phyloP scores from a whole-genome alignment of 176 grass and related monocot species.

The Paspalum notatum region DNA sequence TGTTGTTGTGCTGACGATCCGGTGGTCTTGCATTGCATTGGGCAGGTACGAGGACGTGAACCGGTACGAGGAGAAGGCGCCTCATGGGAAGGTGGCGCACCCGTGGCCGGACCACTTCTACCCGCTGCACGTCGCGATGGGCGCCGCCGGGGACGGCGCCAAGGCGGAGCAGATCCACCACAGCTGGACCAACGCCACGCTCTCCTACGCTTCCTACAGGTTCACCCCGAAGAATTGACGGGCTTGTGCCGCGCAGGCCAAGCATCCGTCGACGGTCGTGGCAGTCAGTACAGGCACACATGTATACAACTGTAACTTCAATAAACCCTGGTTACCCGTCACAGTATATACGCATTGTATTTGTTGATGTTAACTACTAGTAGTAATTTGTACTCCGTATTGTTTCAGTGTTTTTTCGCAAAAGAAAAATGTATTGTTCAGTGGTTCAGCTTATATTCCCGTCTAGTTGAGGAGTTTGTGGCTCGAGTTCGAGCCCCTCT shows the following conservation, averaged over 20 bases:
- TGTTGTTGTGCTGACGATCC: too few relatives aligned
- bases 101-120: slow-evolving; percentile 85
- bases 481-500: too few relatives aligned
- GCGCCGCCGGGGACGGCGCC: slow-evolving; percentile 63
- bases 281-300: background rate
- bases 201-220: slow-evolving; percentile 72
- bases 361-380: background rate
- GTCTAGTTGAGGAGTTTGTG: too few relatives aligned
- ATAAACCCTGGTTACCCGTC: background rate
- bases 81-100: slow-evolving; percentile 66
- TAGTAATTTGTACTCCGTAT: too few relatives aligned
- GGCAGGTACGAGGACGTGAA: slow-evolving; percentile 75
- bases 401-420: too few relatives aligned
- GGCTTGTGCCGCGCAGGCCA: background rate
- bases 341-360: background rate
- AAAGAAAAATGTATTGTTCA: too few relatives aligned
- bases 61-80: slow-evolving; percentile 62
- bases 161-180: slow-evolving; percentile 73
- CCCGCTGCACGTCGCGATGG: slow-evolving; percentile 89
- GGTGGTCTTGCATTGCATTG: background rate
- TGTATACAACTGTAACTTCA: background rate
- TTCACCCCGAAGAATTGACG: slow-evolving; percentile 55
- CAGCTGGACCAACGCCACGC: slow-evolving; percentile 61
- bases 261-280: background rate
- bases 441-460: too few relatives aligned